phyloP scores from a whole-genome alignment of 2,329 filamentous ascomycete species.

The Cercospora citrullina region DNA sequence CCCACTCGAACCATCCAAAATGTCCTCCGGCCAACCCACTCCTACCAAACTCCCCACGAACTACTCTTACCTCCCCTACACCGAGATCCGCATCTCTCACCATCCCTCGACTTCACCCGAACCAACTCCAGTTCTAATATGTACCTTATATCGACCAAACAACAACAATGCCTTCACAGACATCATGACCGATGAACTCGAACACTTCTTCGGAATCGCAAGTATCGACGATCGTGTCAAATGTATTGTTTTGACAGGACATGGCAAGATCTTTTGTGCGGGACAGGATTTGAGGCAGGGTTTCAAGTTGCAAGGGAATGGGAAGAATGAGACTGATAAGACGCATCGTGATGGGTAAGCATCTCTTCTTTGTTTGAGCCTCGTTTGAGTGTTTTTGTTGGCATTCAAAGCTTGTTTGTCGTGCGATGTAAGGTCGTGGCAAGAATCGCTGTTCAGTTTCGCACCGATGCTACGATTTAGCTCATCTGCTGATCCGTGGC shows the following conservation, averaged over 20 bases:
- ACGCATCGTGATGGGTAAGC: slow-evolving; percentile 29
- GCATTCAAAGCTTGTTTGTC: too few relatives aligned
- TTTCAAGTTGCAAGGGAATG: slow-evolving; percentile 24
- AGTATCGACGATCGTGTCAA: slow-evolving; percentile 28
- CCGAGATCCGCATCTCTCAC: slow-evolving; percentile 27
- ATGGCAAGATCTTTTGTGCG: slow-evolving; percentile 28
- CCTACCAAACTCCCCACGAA: background rate
- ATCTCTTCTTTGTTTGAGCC: background rate
- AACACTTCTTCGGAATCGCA: slow-evolving; percentile 27
- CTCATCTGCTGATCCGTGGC: background rate
- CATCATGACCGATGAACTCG: slow-evolving; percentile 29
- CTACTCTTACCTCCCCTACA: slow-evolving; percentile 15
- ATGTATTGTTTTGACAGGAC: slow-evolving; percentile 22
- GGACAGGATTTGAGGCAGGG: slow-evolving; percentile 29
- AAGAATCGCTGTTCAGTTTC: background rate
- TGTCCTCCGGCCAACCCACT: slow-evolving; percentile 9
- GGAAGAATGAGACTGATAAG: slow-evolving; percentile 26
- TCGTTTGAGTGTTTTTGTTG: background rate
- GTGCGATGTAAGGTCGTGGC: background rate
- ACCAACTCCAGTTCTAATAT: slow-evolving; percentile 25
- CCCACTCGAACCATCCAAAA: background rate
- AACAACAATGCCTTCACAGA: slow-evolving; percentile 29
- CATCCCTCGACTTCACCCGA: slow-evolving; percentile 22
- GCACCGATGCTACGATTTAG: background rate
- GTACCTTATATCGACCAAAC: slow-evolving; percentile 23